A percentile compares a stretch with the other conserved stretches of the same genome.
Conservation (phyloP, 164 flowering plant species). For the Santalum album region DNA sequence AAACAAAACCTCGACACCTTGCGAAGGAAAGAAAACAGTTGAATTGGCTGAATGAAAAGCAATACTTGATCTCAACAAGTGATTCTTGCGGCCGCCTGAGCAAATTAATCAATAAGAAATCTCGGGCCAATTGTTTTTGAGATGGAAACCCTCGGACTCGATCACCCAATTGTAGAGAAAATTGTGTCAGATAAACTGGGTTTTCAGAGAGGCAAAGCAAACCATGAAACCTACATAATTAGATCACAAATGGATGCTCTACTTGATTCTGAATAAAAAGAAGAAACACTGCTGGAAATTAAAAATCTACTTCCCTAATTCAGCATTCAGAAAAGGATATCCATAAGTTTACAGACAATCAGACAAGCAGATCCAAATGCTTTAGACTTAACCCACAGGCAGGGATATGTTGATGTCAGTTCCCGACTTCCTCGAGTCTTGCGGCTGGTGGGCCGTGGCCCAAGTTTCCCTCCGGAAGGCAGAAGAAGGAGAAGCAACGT, state of each 20-base stretch:
- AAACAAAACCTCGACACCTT: no score
- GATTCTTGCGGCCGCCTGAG: no score
- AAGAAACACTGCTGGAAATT: background rate
- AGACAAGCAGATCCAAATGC: background rate
- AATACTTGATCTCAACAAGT: no score
- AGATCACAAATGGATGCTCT: background rate
- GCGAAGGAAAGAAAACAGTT: no score
- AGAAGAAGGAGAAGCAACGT: constrained; percentile 6
- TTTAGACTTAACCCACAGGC: constrained; percentile 14
- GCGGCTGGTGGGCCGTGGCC: constrained; percentile 13
- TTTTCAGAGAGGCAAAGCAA: background rate
- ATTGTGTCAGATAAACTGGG: no score
- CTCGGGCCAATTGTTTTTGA: no score
- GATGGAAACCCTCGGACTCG: no score
- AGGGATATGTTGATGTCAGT: constrained; percentile 32
- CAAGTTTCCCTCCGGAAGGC: constrained; percentile 18
- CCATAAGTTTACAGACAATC: background rate
- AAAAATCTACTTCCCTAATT: constrained; percentile 2
- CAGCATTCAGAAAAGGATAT: background rate
- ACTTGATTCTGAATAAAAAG: background rate
- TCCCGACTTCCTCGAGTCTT: constrained; percentile 12
- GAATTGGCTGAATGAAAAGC: no score
- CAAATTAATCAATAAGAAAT: no score
- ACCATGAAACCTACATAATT: background rate
- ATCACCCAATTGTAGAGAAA: no score